Base-by-base conservation (phyloP, 2,329 filamentous ascomycete genomes). In the Calonectria hawksworthii region DNA sequence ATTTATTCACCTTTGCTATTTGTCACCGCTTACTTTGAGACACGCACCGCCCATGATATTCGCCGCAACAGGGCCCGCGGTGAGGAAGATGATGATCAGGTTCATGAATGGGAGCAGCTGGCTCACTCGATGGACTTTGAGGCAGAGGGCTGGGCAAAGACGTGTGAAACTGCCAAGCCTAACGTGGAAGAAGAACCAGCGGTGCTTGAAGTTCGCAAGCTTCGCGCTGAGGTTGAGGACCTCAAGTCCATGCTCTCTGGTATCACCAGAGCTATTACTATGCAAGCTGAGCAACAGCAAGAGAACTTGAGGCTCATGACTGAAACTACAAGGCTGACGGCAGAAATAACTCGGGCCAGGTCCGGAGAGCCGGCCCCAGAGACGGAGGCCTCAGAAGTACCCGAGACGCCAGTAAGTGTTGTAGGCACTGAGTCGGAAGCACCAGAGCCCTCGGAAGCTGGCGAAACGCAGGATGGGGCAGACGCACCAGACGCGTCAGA, bases 51-150 rank as follows among this genome's bases (percentile, higher is more conserved):
- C 0, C 87, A 88, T 44, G 88, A 88, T 4, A 95, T 98, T 54
- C 89, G 89, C 30, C 89, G 88, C 70, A 99, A 99, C 83, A 90
- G 97, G 1, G 90, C 90, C 21, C 88, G 94, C 21, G 95, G 96
- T 50, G 96, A 98, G 78, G 94, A 94, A 4, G 97, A 99, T 78
- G 97, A 99, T 79, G 96, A 98, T 78, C 92, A 92, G 0, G 86
- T 94, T 11, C 94, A 99, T 82, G 96, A 98, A 83, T 99, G 97
- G 97, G 97, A 99, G 86, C 94, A 98, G 83, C 88, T 96, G 82
- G 86, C 89, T 11, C 88, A 88, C 9, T 90, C 94, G 68, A 83
- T 96, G 26, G 94, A 98, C 82, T 94, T 98, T 81, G 95, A 98
- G 81, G 88, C 91, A 0, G 94, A 96, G 75, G 95, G 94, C 0